Conservation (phyloP, 768 basidiomycete species). For the Calocera viscosa region DNA sequence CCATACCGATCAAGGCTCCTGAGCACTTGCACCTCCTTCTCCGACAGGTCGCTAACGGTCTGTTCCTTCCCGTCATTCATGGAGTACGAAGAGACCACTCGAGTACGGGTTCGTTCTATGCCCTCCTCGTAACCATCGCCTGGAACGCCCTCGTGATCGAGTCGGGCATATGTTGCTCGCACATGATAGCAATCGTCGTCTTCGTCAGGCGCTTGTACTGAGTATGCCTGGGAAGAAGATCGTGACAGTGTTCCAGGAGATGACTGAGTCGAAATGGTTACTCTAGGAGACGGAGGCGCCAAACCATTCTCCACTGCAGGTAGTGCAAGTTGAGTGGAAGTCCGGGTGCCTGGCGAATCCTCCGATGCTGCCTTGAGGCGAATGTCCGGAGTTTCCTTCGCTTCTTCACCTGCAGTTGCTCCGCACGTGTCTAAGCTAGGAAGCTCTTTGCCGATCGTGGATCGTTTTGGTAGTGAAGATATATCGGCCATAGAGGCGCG, state of each 20-base stretch:
- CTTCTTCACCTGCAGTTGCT: not conserved
- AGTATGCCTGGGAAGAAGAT: not conserved
- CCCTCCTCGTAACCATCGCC: conserved; percentile 94
- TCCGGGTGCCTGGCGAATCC: no score
- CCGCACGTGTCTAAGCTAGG: not conserved
- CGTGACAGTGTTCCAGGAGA: not conserved
- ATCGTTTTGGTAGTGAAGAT: not conserved
- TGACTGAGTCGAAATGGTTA: not conserved
- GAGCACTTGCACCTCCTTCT: conserved; percentile 62
- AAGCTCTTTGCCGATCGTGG: not conserved
- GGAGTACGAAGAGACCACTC: conserved; percentile 29
- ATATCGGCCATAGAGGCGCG: not conserved
- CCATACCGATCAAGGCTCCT: conserved; percentile 76
- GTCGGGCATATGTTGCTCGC: conserved; percentile 72
- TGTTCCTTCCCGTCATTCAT: conserved; percentile 32
- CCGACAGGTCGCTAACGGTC: conserved; percentile 48
- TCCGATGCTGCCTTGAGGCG: not conserved
- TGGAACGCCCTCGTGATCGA: conserved; percentile 82
- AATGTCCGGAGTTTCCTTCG: not conserved
- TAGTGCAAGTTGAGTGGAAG: not conserved
- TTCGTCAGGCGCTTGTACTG: conserved; percentile 34
- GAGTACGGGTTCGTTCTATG: conserved; percentile 78
- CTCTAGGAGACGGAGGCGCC: not conserved
- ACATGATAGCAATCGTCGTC: conserved; percentile 75
- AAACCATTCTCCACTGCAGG: not conserved